Percentiles rank a stretch among this genome's conserved stretches.
Evolutionary conservation across 352 stramenopile species (phyloP).

Genomic region (Globisporangium viniferum): DNA sequence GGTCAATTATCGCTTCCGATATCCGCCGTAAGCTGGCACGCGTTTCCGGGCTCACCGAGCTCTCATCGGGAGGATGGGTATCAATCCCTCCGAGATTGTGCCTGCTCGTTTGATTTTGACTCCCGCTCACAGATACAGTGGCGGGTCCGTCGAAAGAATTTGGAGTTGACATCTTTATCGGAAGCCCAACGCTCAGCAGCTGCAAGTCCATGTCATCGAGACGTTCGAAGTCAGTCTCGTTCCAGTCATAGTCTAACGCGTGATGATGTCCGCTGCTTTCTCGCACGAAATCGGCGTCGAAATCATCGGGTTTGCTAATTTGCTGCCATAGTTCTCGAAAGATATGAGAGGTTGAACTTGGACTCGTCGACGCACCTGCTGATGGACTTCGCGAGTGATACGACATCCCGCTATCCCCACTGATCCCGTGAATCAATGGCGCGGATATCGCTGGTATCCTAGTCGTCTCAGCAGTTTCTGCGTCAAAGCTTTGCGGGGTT

Average conservation of each 20-base stretch:
- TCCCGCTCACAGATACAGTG: background rate
- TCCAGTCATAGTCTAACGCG: conserved; percentile 27
- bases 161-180: conserved; percentile 33
- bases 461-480: background rate
- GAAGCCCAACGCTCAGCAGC: conserved; percentile 47
- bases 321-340: conserved; percentile 80
- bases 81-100: background rate
- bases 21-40: conserved; percentile 12
- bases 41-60: conserved; percentile 8
- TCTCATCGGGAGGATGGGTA: background rate
- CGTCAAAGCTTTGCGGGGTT: background rate
- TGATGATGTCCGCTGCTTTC: conserved; percentile 22
- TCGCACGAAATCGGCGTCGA: conserved; percentile 19
- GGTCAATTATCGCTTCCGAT: conserved; percentile 44
- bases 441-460: conserved; percentile 8
- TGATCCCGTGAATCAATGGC: conserved; percentile 19
- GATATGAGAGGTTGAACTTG: conserved; percentile 51
- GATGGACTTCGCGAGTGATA: conserved; percentile 32
- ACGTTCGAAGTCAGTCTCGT: conserved; percentile 29
- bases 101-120: background rate
- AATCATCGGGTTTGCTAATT: conserved; percentile 63
- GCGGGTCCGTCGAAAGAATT: conserved; percentile 12
- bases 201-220: conserved; percentile 65
- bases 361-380: conserved; percentile 17
- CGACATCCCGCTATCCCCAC: conserved; percentile 13